A percentile compares a stretch with the other conserved stretches of the same genome.
Conservation (phyloP, 148 eudicot genomes). For the Camellia granthamiana region DNA sequence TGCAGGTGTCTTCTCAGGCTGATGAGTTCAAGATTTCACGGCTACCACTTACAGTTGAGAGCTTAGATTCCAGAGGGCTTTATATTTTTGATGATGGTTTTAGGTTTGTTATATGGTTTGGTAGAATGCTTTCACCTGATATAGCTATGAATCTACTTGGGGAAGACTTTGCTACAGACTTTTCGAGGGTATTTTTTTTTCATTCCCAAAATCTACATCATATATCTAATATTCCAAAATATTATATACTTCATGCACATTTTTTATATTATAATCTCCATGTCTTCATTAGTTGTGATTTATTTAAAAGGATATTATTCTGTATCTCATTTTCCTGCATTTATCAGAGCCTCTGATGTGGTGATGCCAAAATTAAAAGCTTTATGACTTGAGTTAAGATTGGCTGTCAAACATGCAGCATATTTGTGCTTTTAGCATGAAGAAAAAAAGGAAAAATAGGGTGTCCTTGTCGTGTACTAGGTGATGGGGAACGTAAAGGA, state of each 20-base stretch:
- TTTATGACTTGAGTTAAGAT: background rate
- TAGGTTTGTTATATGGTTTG: conserved; percentile 93
- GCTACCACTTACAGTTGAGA: conserved; percentile 71
- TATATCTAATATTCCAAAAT: background rate
- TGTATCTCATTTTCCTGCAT: background rate
- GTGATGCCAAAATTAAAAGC: background rate
- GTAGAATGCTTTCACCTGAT: conserved; percentile 82
- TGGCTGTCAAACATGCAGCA: background rate
- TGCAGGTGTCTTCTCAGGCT: conserved; percentile 41
- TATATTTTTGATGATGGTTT: conserved; percentile 92
- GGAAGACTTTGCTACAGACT: conserved; percentile 65
- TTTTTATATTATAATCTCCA: background rate
- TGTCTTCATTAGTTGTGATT: conserved; percentile 6
- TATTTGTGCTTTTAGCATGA: background rate
- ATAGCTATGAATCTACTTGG: conserved; percentile 62
- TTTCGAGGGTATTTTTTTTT: conserved; percentile 56
- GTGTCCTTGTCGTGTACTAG: background rate
- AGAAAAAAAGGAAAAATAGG: background rate
- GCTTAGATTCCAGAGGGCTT: conserved; percentile 90
- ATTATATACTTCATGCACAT: background rate
- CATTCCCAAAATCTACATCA: background rate
- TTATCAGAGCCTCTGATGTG: background rate
- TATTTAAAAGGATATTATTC: background rate
- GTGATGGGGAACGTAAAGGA: background rate
- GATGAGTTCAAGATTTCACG: conserved; percentile 47